Percentiles rank a stretch among this genome's conserved stretches.
phyloP scores from a whole-genome alignment of 257 asterid species.

The Solanum peruvianum region DNA sequence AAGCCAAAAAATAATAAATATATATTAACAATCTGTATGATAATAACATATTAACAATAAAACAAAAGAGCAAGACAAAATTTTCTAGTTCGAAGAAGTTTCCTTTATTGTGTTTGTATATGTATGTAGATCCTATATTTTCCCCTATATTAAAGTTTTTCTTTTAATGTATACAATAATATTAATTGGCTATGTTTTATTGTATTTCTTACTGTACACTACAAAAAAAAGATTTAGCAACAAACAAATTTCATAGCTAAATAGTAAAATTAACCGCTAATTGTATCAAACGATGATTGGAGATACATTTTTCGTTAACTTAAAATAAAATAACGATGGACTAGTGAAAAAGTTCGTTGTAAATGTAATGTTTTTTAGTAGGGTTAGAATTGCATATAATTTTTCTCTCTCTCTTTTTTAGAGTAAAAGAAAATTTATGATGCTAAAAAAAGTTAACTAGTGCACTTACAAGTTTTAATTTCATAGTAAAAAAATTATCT shows the following conservation, averaged over 20 bases:
- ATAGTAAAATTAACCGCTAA: too few relatives aligned
- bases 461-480: too few relatives aligned
- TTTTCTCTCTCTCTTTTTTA: too few relatives aligned
- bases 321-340: too few relatives aligned
- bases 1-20: neutral
- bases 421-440: neutral
- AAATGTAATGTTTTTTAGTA: too few relatives aligned
- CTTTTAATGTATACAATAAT: neutral
- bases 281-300: too few relatives aligned
- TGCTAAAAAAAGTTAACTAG: neutral
- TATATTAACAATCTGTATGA: neutral
- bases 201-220: neutral
- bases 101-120: neutral
- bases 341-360: fast-evolving
- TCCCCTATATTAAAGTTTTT: neutral
- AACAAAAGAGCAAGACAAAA: neutral
- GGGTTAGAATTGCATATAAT: neutral
- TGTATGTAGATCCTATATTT: neutral
- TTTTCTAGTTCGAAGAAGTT: neutral
- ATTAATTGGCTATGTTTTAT: neutral
- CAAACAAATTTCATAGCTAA: too few relatives aligned
- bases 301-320: too few relatives aligned
- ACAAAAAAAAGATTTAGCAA: too few relatives aligned
- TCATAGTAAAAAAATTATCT: too few relatives aligned
- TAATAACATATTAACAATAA: neutral